phyloP scores from a whole-genome alignment of 2,329 filamentous ascomycete species.

The Aspergillus clavatus region DNA sequence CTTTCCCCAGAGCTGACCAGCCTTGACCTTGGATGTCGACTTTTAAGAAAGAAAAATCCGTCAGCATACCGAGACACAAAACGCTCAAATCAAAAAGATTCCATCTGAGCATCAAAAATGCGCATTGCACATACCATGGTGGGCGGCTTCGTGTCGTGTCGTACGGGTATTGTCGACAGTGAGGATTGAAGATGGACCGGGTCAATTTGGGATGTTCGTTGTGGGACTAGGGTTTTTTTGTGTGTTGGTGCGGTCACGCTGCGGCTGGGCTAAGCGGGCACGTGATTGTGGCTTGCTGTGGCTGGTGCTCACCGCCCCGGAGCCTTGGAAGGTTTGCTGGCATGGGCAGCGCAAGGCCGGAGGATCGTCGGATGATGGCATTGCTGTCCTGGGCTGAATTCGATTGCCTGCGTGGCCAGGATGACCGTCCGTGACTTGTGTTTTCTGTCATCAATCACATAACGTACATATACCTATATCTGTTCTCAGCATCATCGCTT shows the following conservation, averaged over 20 bases:
- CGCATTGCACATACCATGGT: conserved; percentile 39
- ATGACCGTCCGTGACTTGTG: background rate
- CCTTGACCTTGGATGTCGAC: conserved; percentile 78
- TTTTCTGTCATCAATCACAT: background rate
- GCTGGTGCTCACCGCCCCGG: conserved; percentile 4
- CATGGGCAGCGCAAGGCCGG: too few relatives aligned
- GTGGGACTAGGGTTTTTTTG: conserved; percentile 45
- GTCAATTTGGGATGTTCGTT: conserved; percentile 38
- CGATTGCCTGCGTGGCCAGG: background rate
- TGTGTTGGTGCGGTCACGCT: conserved; percentile 18
- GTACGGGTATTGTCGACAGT: conserved; percentile 43
- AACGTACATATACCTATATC: too few relatives aligned
- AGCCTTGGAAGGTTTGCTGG: too few relatives aligned
- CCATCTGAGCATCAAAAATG: conserved; percentile 4
- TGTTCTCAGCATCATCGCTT: too few relatives aligned
- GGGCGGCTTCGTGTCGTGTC: conserved; percentile 38
- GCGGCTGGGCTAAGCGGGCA: conserved; percentile 30
- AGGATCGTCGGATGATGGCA: background rate
- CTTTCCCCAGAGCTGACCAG: conserved; percentile 96
- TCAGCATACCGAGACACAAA: conserved; percentile 16
- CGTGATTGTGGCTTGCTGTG: conserved; percentile 18
- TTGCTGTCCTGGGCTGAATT: background rate
- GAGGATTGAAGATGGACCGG: conserved; percentile 40
- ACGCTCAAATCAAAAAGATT: background rate
- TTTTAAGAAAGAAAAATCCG: conserved; percentile 29